These are phyloP conservation scores for Dothidotthia symphoricarpi DNA, from an alignment of 2,329 filamentous ascomycete genomes.

Conservation along the genomic window DNA sequence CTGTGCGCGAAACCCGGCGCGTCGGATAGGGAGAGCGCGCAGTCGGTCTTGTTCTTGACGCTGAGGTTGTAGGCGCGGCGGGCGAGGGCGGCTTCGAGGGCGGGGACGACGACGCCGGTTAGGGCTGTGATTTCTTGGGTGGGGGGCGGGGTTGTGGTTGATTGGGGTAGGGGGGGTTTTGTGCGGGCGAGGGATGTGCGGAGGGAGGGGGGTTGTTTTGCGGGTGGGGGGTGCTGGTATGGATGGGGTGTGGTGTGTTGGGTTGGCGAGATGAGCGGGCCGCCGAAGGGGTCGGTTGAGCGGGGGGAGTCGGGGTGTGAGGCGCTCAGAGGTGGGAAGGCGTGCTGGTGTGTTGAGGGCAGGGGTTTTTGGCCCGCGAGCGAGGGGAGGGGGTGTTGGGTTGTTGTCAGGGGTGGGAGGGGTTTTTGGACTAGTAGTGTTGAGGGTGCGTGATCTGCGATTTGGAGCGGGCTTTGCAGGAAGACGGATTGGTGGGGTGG, in stretches of 20 bases:
- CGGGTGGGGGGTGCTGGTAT: constrained; percentile 3
- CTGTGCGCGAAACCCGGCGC: constrained; percentile 52
- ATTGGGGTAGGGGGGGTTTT: constrained; percentile 10
- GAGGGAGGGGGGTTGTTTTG: constrained; percentile 3
- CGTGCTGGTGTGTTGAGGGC: constrained; percentile 23
- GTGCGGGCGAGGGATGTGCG: constrained; percentile 17
- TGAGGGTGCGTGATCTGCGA: constrained; percentile 15
- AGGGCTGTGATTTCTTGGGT: constrained; percentile 75
- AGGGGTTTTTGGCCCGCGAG: constrained; percentile 28
- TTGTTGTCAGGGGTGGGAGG: neutral
- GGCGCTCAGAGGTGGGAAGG: constrained; percentile 15
- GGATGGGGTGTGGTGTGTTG: constrained; percentile 5
- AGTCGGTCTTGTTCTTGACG: constrained; percentile 44
- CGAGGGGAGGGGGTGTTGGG: constrained; percentile 27
- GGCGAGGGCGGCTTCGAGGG: constrained; percentile 85
- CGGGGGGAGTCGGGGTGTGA: constrained; percentile 24
- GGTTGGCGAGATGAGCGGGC: constrained; percentile 16
- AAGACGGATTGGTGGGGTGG: constrained; percentile 18
- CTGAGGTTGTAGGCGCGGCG: constrained; percentile 64
- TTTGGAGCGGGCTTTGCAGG: constrained; percentile 19
- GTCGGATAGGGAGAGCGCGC: constrained; percentile 51
- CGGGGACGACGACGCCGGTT: constrained; percentile 87
- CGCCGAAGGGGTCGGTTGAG: constrained; percentile 32
- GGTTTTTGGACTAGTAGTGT: constrained; percentile 11
- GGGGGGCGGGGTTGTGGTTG: constrained; percentile 48